Evolutionary conservation across 768 basidiomycete genomes (phyloP), one percentile per base, ranked within the genome.

Genomic region (Rossbeevera mucosa): DNA sequence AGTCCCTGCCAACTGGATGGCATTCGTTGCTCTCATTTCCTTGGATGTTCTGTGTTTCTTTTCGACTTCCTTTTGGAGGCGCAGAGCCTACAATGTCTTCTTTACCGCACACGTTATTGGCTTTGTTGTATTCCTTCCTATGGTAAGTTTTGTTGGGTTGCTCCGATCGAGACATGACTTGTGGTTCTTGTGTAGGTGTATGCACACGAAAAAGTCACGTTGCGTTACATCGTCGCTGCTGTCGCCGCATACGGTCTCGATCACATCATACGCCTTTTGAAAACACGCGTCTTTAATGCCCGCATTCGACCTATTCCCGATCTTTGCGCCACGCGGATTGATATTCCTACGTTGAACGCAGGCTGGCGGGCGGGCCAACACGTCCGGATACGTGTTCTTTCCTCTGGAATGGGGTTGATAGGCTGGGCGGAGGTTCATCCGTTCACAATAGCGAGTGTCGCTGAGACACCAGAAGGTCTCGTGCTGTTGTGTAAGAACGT

Each of bases 321-420:
- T 8, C 73, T 80, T 20, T 67, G 68, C 13, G 69, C 74, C 38
- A 80, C 79, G 5, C 70, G 76, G 40, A 61, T 83, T 24, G 73
- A 77, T 31, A 63, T 81, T 7, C 76, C 76, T 0, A 50, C 62
- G 5, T 41, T 82, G 41, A 74, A 71, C 44, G 67, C 71, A 0
- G 82, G 82, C 18, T 84, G 82, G 82, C 70, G 80, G 25, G 72
- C 80, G 0, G 81, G 83, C 3, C 82, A 84, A 58, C 81, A 84
- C 59, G 79, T 85, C 41, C 76, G 82, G 43, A 54, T 85, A 25
- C 69, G 78, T 40, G 68, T 78, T 0, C 66, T 79, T 2, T 65
- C 67, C 9, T 59, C 72, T n/a, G 71, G 65, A 20, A 71, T 72
- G 69, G 71, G 76, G 2, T 60, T 65, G 63, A 51, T 65, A 11